Conservation (phyloP, 306 rosid species). For the Vicia sativa region DNA sequence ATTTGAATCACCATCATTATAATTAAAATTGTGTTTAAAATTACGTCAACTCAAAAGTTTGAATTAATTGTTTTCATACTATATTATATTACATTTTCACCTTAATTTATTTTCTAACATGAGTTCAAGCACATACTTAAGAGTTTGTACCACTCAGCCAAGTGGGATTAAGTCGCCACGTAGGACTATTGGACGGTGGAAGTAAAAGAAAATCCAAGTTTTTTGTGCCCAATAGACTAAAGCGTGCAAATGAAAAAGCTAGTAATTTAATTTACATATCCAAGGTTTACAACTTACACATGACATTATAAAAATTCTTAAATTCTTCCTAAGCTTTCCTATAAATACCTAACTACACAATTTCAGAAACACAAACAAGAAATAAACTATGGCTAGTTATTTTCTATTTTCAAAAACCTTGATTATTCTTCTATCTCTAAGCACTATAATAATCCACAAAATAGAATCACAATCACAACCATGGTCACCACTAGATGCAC, state of each 20-base stretch:
- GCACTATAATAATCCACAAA: background rate
- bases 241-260: slow-evolving; percentile 48
- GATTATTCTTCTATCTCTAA: slow-evolving; percentile 32
- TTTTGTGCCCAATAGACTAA: background rate
- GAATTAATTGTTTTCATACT: no score
- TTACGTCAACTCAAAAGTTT: no score
- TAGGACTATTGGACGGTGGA: no score
- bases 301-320: background rate
- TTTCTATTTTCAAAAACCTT: background rate
- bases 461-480: background rate
- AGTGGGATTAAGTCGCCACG: no score
- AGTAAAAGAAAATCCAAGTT: slow-evolving; percentile 16
- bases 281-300: slow-evolving; percentile 35
- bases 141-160: no score
- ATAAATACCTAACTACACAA: slow-evolving; percentile 27
- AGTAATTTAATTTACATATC: slow-evolving; percentile 36
- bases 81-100: no score
- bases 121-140: no score
- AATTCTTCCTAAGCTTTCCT: slow-evolving; percentile 2
- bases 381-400: slow-evolving; percentile 15
- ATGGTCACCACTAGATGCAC: slow-evolving; percentile 46
- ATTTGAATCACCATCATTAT: no score
- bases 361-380: background rate
- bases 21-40: no score
- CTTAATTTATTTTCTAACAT: no score